Conservation (phyloP, 2,329 filamentous ascomycete genomes). For the Monosporascus sp. region DNA sequence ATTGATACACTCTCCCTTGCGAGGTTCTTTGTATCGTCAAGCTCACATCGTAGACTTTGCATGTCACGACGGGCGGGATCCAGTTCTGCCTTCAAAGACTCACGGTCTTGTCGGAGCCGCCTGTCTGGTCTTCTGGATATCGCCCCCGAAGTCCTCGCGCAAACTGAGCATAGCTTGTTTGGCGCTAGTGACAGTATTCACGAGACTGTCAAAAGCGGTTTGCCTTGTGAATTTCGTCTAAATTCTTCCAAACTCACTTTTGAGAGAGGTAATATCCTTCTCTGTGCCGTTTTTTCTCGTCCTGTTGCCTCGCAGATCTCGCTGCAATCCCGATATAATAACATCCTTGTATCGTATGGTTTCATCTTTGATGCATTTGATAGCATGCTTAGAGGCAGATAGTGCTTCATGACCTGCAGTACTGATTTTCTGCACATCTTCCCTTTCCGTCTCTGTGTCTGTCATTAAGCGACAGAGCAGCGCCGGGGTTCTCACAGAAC, state of each 20-base stretch:
- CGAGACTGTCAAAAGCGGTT: conserved; percentile 3
- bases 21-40: conserved; percentile 16
- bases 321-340: conserved; percentile 19
- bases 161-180: conserved; percentile 17
- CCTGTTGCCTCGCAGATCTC: conserved; percentile 11
- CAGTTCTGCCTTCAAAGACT: conserved; percentile 5
- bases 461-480: conserved; percentile 19
- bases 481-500: neutral
- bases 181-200: conserved; percentile 4
- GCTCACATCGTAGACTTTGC: conserved; percentile 2
- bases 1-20: conserved; percentile 18
- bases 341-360: conserved; percentile 26
- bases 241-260: conserved; percentile 17
- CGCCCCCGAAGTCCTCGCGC: conserved; percentile 14
- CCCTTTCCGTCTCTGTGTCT: conserved; percentile 28
- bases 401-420: conserved; percentile 31
- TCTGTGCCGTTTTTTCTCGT: conserved; percentile 4
- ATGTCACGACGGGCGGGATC: conserved; percentile 3
- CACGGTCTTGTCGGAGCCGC: conserved; percentile 5
- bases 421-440: conserved; percentile 32
- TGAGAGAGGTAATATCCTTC: conserved; percentile 25
- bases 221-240: conserved; percentile 4
- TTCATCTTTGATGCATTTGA: conserved; percentile 29
- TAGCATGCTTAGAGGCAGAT: conserved; percentile 29
- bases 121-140: conserved; percentile 3